Evolutionary conservation across 139 green algal genomes (phyloP).

Genomic region (Chlorella sp.): DNA sequence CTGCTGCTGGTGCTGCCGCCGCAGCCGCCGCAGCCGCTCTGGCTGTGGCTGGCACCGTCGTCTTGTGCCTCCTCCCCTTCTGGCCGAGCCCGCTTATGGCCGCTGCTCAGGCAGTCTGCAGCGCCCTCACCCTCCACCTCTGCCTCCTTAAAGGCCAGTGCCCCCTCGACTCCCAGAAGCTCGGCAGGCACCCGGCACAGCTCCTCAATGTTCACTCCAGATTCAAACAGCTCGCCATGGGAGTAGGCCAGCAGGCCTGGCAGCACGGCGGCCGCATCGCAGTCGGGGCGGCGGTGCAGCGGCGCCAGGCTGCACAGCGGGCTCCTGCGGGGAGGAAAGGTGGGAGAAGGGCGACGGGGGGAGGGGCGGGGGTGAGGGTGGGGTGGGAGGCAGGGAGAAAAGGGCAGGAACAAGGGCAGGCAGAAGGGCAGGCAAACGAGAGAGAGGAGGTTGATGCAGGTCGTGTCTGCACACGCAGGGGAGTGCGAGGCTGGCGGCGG

Average conservation of each 20-base stretch:
- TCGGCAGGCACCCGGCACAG: slow-evolving; percentile 25
- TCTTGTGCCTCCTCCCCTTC: not conserved
- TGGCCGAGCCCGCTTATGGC: slow-evolving; percentile 1
- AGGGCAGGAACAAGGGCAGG: not conserved
- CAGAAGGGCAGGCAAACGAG: not conserved
- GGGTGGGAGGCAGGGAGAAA: not conserved
- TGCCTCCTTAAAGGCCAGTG: not conserved
- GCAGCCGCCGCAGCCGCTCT: not conserved
- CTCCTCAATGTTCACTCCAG: slow-evolving; percentile 41
- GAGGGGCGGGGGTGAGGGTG: not conserved
- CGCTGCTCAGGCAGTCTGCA: slow-evolving; percentile 26
- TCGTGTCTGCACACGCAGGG: no score
- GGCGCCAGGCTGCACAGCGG: slow-evolving; percentile 30
- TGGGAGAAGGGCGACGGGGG: not conserved
- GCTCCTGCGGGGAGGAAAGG: not conserved
- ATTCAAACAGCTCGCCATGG: slow-evolving; percentile 35
- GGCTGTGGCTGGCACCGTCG: slow-evolving; percentile 22
- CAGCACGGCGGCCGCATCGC: slow-evolving; percentile 21
- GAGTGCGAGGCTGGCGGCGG: no score
- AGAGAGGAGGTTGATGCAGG: no score
- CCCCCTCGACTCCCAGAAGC: not conserved
- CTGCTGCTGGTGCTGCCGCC: slow-evolving; percentile 16
- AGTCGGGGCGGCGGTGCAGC: slow-evolving; percentile 12
- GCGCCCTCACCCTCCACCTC: slow-evolving; percentile 3
- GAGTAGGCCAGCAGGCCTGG: slow-evolving; percentile 46